Conservation (phyloP, 805 yeast genomes). For the Schizosaccharomyces octosporus region DNA sequence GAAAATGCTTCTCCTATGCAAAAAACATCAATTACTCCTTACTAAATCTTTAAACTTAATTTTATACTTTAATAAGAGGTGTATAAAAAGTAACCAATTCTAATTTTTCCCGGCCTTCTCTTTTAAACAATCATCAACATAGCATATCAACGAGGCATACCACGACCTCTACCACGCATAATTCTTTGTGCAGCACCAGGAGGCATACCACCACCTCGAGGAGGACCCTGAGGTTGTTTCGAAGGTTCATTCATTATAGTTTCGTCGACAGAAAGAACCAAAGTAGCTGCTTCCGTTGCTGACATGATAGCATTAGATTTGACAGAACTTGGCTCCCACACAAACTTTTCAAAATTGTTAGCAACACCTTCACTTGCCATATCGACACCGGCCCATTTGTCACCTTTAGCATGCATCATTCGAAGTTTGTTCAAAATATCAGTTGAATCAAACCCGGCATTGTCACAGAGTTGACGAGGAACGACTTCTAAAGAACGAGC, state of each 20-base stretch:
- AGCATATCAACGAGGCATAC: constrained; percentile 6
- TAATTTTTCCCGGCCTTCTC: neutral
- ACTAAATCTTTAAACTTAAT: no score
- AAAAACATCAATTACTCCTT: neutral
- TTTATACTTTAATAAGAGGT: no score
- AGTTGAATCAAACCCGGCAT: constrained; percentile 97
- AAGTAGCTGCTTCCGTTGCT: constrained; percentile 90
- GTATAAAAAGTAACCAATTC: no score
- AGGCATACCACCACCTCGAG: constrained; percentile 10
- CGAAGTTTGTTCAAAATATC: constrained; percentile 75
- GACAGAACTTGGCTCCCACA: constrained; percentile 95
- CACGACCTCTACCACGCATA: constrained; percentile 9
- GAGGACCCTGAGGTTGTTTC: constrained; percentile 14
- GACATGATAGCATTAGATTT: constrained; percentile 81
- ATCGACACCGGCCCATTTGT: constrained; percentile 77
- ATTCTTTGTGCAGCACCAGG: constrained; percentile 8
- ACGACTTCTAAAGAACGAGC: constrained; percentile 88
- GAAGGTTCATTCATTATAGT: constrained; percentile 27
- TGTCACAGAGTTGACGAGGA: constrained; percentile 93
- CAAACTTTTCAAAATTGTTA: constrained; percentile 61
- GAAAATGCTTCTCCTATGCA: neutral
- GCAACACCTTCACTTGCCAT: constrained; percentile 61
- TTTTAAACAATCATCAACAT: neutral
- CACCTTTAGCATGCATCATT: constrained; percentile 85
- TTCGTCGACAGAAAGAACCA: constrained; percentile 87